Base-by-base conservation (phyloP, 805 yeast species). In the Hermanozyma aechmeae region DNA sequence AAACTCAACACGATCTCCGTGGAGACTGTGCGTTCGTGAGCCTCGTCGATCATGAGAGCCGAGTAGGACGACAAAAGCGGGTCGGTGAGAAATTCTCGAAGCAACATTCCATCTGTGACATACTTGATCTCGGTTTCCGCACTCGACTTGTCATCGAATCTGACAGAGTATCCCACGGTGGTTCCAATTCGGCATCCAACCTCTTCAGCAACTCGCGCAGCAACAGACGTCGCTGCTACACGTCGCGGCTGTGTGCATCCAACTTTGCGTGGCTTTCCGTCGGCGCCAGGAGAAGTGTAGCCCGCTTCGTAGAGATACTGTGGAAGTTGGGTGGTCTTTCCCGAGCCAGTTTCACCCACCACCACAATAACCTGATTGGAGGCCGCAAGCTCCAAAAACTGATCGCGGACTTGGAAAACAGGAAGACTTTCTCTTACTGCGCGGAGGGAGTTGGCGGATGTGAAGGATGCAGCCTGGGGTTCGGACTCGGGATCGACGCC, bases 161-260 rank as follows among this genome's bases (percentile, higher is more conserved):
- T 65, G 31, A 89, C 72, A 5, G 79, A 68, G 47, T 89, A 89
- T 6, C 98, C 98, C 5, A 92, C 97, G 40, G 79, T 78, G 11
- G 72, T 63, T 0, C 98, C 97, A n/a, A 89, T 43, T 12, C 60
- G 52, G 1, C 76, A 76, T 6, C 79, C 79, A 67, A 84, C 76
- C 53, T 89, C 98, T 26, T 83, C 85, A 0, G 96, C 86, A 1
- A 89, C 97, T 45, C 98, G 71, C 2, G 79, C 53, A 0, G 98
- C 96, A 27, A 86, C 95, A 27, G 84, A 78, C 29, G 76, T 80
- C 0, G 97, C 97, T 0, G 97, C 97, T 6, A 89, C 96, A 46
- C 97, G 66, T 45, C 97, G 71, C 0, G 97, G 97, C 51, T 87
- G 96, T 0, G 96, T 87, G 43, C 95, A 84, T 1, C 86, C 95